Conservation (phyloP, 2,329 filamentous ascomycete genomes). For the Cercospora citrullina region DNA sequence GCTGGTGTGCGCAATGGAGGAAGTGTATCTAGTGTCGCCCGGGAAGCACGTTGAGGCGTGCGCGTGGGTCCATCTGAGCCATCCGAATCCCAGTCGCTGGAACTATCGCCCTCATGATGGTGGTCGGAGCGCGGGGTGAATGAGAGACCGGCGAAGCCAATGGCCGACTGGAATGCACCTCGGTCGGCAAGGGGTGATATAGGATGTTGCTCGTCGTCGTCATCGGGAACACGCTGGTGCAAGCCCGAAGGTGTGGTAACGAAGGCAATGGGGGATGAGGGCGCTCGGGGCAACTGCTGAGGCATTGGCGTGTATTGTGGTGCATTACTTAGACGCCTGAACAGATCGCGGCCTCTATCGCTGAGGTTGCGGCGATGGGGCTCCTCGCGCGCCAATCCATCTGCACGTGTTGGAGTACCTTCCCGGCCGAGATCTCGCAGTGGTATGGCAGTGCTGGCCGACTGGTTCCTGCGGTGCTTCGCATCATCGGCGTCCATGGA, state of each 20-base stretch:
- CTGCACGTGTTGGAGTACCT: slow-evolving; percentile 22
- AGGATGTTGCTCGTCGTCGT: slow-evolving; percentile 35
- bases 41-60: slow-evolving; percentile 16
- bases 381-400: slow-evolving; percentile 34
- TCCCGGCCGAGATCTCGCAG: slow-evolving; percentile 55
- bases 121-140: slow-evolving; percentile 35
- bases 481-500: slow-evolving; percentile 11
- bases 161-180: slow-evolving; percentile 51
- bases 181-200: slow-evolving; percentile 48
- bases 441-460: slow-evolving; percentile 63
- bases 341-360: slow-evolving; percentile 50
- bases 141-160: slow-evolving; percentile 50
- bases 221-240: slow-evolving; percentile 36
- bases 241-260: slow-evolving; percentile 41
- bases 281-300: slow-evolving; percentile 51
- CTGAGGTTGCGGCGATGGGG: slow-evolving; percentile 49
- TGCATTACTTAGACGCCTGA: slow-evolving; percentile 29
- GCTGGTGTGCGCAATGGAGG: slow-evolving; percentile 34
- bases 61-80: slow-evolving; percentile 27
- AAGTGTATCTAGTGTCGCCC: slow-evolving; percentile 30
- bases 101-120: slow-evolving; percentile 3
- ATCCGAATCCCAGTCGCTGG: slow-evolving; percentile 24
- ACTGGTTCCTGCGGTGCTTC: slow-evolving; percentile 47
- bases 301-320: slow-evolving; percentile 52
- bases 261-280: slow-evolving; percentile 36